Percentiles rank a stretch among this genome's conserved stretches.
Evolutionary conservation across 805 yeast species (phyloP).

Genomic region (Starmerella floricola): DNA sequence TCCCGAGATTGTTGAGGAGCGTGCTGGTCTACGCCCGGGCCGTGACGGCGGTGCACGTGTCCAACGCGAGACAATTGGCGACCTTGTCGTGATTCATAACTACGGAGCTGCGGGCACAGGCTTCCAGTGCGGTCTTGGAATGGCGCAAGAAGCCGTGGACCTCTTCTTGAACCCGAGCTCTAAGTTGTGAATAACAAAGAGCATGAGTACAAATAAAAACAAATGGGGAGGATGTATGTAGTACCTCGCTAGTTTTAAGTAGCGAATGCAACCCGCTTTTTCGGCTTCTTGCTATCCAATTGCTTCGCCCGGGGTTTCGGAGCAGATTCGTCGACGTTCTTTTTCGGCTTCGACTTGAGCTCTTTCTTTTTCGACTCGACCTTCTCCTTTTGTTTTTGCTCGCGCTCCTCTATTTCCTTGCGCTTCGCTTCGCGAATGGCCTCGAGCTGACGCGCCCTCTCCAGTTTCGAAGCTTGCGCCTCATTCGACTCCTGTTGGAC

Average conservation of each 20-base stretch:
- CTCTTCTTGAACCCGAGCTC: slow-evolving; percentile 14
- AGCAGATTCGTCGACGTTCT: neutral
- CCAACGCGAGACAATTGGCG: slow-evolving; percentile 39
- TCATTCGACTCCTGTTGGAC: slow-evolving; percentile 74
- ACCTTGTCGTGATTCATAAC: slow-evolving; percentile 46
- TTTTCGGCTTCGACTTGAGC: slow-evolving; percentile 33
- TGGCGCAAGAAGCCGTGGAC: slow-evolving; percentile 38
- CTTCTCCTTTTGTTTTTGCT: slow-evolving; percentile 52
- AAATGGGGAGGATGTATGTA: too few species aligned
- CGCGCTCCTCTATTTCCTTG: slow-evolving; percentile 77
- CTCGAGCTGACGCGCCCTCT: slow-evolving; percentile 77
- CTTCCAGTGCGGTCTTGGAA: slow-evolving; percentile 59
- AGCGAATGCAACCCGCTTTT: slow-evolving; percentile 15
- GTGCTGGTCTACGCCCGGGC: slow-evolving; percentile 65
- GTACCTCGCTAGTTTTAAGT: too few species aligned
- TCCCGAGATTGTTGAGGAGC: slow-evolving; percentile 48
- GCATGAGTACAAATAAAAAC: too few species aligned
- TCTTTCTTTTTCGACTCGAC: slow-evolving; percentile 69
- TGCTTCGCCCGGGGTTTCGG: slow-evolving; percentile 30
- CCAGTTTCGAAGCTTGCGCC: slow-evolving; percentile 75
- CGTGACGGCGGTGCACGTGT: slow-evolving; percentile 66
- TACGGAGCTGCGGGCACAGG: slow-evolving; percentile 75
- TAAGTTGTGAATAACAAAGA: slow-evolving; percentile 2
- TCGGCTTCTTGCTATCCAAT: slow-evolving; percentile 30
- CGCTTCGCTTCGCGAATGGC: slow-evolving; percentile 78